phyloP scores from a whole-genome alignment of 1,139 yeast genomes.

The Kluyveromyces sp. region DNA sequence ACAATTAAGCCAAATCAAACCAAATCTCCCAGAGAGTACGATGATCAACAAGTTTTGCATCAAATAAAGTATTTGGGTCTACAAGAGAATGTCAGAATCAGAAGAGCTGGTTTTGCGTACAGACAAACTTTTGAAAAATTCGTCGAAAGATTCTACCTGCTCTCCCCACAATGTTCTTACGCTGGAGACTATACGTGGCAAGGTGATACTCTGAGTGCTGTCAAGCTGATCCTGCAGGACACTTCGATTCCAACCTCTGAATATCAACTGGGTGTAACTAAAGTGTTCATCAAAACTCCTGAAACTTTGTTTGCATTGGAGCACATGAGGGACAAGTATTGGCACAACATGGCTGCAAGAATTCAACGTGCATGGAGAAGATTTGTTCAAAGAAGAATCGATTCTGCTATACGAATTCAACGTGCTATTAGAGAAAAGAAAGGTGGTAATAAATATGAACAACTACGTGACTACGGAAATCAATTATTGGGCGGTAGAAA shows the following conservation, averaged over 20 bases:
- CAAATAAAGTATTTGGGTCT: slow-evolving; percentile 94
- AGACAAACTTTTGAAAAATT: slow-evolving; percentile 96
- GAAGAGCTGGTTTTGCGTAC: slow-evolving; percentile 98
- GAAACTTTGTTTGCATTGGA: slow-evolving; percentile 94
- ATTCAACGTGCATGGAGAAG: slow-evolving; percentile 97
- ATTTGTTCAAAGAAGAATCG: slow-evolving; percentile 71
- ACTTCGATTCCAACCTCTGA: slow-evolving; percentile 76
- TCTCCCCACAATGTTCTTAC: slow-evolving; percentile 86
- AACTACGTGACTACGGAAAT: slow-evolving; percentile 78
- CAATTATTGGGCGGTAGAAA: slow-evolving; percentile 64
- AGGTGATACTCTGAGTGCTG: slow-evolving; percentile 82
- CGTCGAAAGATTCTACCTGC: slow-evolving; percentile 88
- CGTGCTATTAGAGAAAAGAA: slow-evolving; percentile 74
- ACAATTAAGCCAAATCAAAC: slow-evolving; percentile 97
- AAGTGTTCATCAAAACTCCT: slow-evolving; percentile 93
- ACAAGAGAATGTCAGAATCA: slow-evolving; percentile 92
- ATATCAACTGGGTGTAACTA: slow-evolving; percentile 89
- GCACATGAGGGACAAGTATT: slow-evolving; percentile 92
- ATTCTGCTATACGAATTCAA: slow-evolving; percentile 81
- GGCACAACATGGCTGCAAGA: slow-evolving; percentile 98
- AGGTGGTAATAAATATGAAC: slow-evolving; percentile 77
- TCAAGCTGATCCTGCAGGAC: slow-evolving; percentile 67
- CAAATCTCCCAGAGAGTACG: slow-evolving; percentile 85
- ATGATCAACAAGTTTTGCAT: slow-evolving; percentile 82
- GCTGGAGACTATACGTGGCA: slow-evolving; percentile 98